Conservation (phyloP, 2,329 filamentous ascomycete genomes). For the Arthroderma uncinatum region DNA sequence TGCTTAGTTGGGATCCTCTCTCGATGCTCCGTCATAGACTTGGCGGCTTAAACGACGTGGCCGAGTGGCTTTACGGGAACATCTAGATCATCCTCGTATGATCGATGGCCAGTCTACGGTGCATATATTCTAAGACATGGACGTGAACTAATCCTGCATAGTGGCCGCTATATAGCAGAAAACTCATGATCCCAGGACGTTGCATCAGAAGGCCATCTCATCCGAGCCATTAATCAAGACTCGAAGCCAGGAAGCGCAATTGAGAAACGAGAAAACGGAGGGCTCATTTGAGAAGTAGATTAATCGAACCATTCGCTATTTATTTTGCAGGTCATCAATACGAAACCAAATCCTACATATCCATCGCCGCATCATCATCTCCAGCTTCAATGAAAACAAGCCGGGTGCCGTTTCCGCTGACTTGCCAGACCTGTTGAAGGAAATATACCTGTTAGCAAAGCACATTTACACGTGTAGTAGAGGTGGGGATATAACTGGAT, state of each 20-base stretch:
- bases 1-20: background rate
- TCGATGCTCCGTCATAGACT: background rate
- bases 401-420: slow-evolving; percentile 56
- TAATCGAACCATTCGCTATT: background rate
- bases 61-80: background rate
- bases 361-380: slow-evolving; percentile 44
- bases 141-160: background rate
- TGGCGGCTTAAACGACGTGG: background rate
- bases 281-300: slow-evolving; percentile 1
- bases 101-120: background rate
- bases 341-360: slow-evolving; percentile 23
- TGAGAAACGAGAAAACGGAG: background rate
- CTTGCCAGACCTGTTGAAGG: slow-evolving; percentile 60
- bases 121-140: background rate
- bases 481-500: background rate
- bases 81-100: background rate
- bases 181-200: background rate
- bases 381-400: slow-evolving; percentile 58
- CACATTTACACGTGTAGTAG: background rate
- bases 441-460: background rate
- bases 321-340: background rate
- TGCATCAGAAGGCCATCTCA: background rate
- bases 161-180: background rate
- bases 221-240: background rate
- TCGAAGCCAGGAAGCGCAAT: background rate